Evolutionary conservation across 208 protist species (phyloP).

Genomic region (Wallacemonas sp.): DNA sequence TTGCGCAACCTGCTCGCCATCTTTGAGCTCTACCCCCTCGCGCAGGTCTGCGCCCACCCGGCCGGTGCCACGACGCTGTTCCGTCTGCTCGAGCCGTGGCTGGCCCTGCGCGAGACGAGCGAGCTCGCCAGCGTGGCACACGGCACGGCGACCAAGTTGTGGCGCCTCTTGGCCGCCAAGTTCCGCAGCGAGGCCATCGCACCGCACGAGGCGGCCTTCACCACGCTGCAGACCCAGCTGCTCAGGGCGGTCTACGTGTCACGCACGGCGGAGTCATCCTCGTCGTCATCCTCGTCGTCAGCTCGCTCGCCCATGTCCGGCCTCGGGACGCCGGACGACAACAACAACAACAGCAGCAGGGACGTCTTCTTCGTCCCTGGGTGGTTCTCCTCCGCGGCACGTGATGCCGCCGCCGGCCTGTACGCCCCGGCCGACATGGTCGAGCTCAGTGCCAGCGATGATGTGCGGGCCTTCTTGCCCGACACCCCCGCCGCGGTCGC

Average conservation of each 20-base stretch:
- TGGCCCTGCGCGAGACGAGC: conserved; percentile 11
- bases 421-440: not conserved
- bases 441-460: conserved; percentile 32
- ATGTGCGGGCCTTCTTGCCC: conserved; percentile 18
- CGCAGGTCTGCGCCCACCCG: not conserved
- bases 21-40: conserved; percentile 5
- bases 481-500: not conserved
- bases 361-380: not conserved
- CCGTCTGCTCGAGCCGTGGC: conserved; percentile 13
- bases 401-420: conserved; percentile 22
- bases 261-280: conserved; percentile 17
- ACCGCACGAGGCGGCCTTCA: conserved; percentile 33
- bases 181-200: conserved; percentile 51
- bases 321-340: not conserved
- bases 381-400: conserved; percentile 19
- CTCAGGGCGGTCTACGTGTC: conserved; percentile 36
- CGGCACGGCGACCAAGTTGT: conserved; percentile 32
- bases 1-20: conserved; percentile 14
- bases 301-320: no score
- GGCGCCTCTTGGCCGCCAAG: conserved; percentile 40
- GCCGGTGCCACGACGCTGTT: conserved; percentile 12
- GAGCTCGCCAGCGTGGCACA: conserved; percentile 17
- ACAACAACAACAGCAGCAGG: conserved; percentile 9
- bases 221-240: conserved; percentile 33
- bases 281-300: no score